Conservation (phyloP, 1,139 yeast species). For the Lodderomyces jiufengensis region DNA sequence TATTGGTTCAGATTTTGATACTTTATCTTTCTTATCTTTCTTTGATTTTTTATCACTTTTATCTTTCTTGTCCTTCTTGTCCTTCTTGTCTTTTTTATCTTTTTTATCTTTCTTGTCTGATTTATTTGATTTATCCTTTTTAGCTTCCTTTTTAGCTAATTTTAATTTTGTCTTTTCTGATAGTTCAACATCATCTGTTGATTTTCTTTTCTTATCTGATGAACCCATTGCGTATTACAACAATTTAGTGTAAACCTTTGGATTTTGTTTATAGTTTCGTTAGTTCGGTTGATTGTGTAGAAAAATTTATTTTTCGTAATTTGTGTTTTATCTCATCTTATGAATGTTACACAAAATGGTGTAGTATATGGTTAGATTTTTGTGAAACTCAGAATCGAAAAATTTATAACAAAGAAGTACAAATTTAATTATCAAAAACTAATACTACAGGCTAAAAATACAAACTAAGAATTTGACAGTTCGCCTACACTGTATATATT, state of each 20-base stretch:
- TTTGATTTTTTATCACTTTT: slow-evolving; percentile 48
- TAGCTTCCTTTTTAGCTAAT: slow-evolving; percentile 41
- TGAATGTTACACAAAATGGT: neutral
- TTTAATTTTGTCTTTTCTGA: slow-evolving; percentile 24
- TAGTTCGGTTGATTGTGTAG: neutral
- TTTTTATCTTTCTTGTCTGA: slow-evolving; percentile 45
- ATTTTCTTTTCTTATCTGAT: slow-evolving; percentile 40
- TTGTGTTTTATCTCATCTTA: slow-evolving; percentile 1
- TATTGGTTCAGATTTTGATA: slow-evolving; percentile 43
- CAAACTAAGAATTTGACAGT: no score
- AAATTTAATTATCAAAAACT: no score
- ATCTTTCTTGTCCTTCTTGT: slow-evolving; percentile 39
- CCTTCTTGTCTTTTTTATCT: slow-evolving; percentile 37
- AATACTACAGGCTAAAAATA: no score
- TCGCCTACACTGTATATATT: no score
- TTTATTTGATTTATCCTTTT: slow-evolving; percentile 33
- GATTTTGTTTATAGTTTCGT: neutral
- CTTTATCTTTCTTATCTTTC: slow-evolving; percentile 35
- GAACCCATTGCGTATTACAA: slow-evolving; percentile 34
- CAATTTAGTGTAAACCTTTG: no score
- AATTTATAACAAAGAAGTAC: no score
- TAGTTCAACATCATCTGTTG: slow-evolving; percentile 26
- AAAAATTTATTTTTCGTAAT: neutral
- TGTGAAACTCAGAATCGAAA: no score
- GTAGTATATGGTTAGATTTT: no score